These are phyloP conservation scores for Coelastrella sp. DNA, from an alignment of 139 green algal genomes.

Conservation along the genomic window DNA sequence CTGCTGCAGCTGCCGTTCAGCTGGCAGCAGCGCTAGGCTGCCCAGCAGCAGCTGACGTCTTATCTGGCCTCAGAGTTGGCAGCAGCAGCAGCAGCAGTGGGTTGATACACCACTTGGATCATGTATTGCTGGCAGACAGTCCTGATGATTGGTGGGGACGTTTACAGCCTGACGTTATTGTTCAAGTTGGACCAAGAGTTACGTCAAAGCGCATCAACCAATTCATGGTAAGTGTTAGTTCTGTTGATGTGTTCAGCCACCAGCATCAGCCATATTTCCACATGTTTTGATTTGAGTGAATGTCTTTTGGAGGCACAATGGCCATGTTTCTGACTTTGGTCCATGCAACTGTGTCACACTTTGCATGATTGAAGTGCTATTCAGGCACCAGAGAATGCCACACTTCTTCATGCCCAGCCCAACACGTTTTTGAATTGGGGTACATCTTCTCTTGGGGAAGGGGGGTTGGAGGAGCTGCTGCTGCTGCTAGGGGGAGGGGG, in stretches of 20 bases:
- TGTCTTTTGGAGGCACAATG: too few species aligned
- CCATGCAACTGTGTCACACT: too few species aligned
- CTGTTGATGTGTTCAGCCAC: background rate
- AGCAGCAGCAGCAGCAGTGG: constrained; percentile 35
- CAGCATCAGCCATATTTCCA: too few species aligned
- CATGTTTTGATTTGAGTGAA: too few species aligned
- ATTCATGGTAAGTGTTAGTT: constrained; percentile 77
- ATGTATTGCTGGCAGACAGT: constrained; percentile 76
- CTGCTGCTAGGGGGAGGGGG: too few species aligned
- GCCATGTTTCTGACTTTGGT: too few species aligned
- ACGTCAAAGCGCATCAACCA: constrained; percentile 89
- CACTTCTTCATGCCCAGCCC: too few species aligned
- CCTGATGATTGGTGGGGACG: constrained; percentile 66
- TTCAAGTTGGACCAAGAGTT: constrained; percentile 87
- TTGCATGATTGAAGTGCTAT: too few species aligned
- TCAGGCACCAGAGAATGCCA: too few species aligned
- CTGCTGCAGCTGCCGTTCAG: constrained; percentile 70
- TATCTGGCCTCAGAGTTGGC: constrained; percentile 83
- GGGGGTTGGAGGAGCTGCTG: too few species aligned
- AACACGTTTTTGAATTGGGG: too few species aligned
- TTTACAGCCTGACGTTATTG: constrained; percentile 83
- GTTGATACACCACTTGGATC: constrained; percentile 83
- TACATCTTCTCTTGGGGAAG: too few species aligned
- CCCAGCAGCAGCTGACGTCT: constrained; percentile 90
- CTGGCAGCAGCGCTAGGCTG: constrained; percentile 80